phyloP scores from a whole-genome alignment of 768 basidiomycete genomes.

The Suillus spraguei region DNA sequence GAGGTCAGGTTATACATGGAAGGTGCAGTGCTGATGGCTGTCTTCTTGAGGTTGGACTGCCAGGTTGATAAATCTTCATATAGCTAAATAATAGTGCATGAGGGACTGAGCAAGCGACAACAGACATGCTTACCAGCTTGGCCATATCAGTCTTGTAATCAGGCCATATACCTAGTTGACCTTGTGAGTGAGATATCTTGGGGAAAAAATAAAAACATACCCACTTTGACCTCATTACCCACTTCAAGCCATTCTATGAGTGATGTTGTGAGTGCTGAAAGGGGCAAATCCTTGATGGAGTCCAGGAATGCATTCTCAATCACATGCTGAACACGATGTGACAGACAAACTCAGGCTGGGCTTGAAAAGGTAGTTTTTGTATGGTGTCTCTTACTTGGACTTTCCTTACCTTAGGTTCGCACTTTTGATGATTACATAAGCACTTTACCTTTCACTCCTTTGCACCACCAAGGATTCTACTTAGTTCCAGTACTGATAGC shows the following conservation, averaged over 20 bases:
- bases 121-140: neutral
- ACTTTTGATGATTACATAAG: no score
- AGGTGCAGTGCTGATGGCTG: neutral
- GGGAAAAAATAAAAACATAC: no score
- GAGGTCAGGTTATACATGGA: neutral
- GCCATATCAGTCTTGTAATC: neutral
- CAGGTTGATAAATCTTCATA: neutral
- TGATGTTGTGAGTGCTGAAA: neutral
- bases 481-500: no score
- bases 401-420: no score
- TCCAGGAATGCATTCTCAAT: neutral
- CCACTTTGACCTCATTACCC: no score
- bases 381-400: no score
- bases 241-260: neutral
- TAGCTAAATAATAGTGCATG: neutral
- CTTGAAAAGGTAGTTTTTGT: no score
- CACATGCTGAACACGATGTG: neutral
- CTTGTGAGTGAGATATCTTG: no score
- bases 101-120: no score
- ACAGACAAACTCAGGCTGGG: no score
- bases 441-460: no score
- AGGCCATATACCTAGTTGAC: neutral
- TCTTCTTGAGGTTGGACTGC: neutral
- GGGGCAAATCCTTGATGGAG: neutral
- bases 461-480: no score